These are phyloP conservation scores for Colletotrichum sp. DNA, from an alignment of 2,329 filamentous ascomycete species.

Conservation along the genomic window DNA sequence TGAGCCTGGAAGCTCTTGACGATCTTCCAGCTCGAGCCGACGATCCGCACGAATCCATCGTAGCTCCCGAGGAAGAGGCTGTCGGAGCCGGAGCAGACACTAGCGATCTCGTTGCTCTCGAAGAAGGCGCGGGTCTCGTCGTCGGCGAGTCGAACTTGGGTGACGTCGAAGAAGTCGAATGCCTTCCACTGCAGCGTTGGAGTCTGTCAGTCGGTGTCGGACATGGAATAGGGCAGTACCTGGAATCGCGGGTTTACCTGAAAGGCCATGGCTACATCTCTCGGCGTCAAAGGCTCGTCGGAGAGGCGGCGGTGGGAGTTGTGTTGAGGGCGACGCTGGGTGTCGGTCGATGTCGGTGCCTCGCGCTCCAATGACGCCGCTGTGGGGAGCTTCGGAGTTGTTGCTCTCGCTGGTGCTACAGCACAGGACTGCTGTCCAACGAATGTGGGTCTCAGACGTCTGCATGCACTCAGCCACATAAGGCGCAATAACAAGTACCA, in stretches of 20 bases:
- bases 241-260: conserved; percentile 4
- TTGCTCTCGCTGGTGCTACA: not conserved
- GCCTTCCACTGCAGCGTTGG: conserved; percentile 80
- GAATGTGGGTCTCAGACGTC: not conserved
- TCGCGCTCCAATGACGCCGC: conserved; percentile 29
- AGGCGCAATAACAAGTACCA: not conserved
- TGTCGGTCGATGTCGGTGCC: conserved; percentile 15
- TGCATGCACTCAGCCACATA: not conserved
- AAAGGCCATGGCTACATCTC: conserved; percentile 24
- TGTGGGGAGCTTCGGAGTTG: conserved; percentile 23
- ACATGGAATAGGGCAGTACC: not conserved
- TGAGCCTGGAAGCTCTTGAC: conserved; percentile 87
- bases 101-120: conserved; percentile 82
- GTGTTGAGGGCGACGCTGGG: not conserved
- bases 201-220: not conserved
- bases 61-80: conserved; percentile 87
- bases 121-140: conserved; percentile 80
- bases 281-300: not conserved
- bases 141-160: conserved; percentile 79
- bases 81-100: conserved; percentile 83
- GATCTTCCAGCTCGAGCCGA: conserved; percentile 87
- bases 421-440: not conserved
- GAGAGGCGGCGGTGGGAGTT: not conserved
- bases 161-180: conserved; percentile 99
- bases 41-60: conserved; percentile 85